Evolutionary conservation across 192 early-diverging fungal genomes (phyloP), one percentile per base, ranked within the genome.

Genomic region (Rhizophagus clarus): DNA sequence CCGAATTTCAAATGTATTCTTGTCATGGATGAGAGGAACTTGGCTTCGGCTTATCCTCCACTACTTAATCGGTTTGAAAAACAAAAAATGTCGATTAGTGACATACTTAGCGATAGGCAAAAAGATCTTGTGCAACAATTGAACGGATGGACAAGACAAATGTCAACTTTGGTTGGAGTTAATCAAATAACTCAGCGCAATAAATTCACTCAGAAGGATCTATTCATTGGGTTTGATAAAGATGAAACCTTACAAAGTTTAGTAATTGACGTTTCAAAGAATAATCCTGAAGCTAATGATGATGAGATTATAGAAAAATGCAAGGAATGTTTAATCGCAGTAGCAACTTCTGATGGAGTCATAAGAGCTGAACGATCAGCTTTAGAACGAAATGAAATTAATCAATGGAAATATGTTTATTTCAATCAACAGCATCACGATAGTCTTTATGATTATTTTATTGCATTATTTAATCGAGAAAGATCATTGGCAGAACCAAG

Each of bases 261-360:
- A 60, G 67, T 79, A 12, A 71, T 79, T 7, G 32, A 79, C 31
- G 0, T 14, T 32, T 17, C 26, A 9, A 51, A 72, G 34, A 79
- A 61, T 14, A 71, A 79, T 61, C 51, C 77, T 15, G 15, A 40
- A 11, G 14, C 14, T 11, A 11, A 66, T 42, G 32, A 75, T 60
- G 63, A 61, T 4, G 63, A n/a, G 12, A 77, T 81, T 61, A 8
- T 67, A 42, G 28, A 61, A 51, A 26, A 47, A 26, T 81, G 80
- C 61, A 81, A 81, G 42, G 80, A 56, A 67, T 28, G 32, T 4
- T 26, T 81, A 20, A 67, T 81, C 6, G 28, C 34, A 17, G 71
- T 77, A 61, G 80, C 80, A 42, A 24, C 74, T 34, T 77, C 80
- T 5, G 80, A 81, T 69, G 76, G 74, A 40, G 61, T 81, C 22